Conservation (phyloP, 805 yeast species). For the Nakazawaea ishiwadae region DNA sequence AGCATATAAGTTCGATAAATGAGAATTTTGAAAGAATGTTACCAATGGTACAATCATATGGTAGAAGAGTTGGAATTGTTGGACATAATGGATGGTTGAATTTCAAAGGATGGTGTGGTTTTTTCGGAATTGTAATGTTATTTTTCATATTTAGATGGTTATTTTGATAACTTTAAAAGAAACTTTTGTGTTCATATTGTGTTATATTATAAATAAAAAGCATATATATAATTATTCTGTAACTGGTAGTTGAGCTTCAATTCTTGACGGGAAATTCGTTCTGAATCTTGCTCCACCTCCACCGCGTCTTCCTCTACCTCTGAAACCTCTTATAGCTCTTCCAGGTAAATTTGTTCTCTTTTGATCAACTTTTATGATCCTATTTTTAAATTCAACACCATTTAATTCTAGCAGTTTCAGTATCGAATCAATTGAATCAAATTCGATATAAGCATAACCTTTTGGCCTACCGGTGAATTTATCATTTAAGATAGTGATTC, state of each 20-base stretch:
- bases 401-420: slow-evolving; percentile 60
- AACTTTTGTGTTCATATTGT: too few relatives aligned
- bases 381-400: slow-evolving; percentile 61
- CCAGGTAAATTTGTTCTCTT: slow-evolving; percentile 76
- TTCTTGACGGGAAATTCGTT: too few relatives aligned
- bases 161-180: slow-evolving; percentile 15
- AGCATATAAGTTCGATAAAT: slow-evolving; percentile 28
- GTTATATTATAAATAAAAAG: too few relatives aligned
- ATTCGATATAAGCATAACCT: slow-evolving; percentile 86
- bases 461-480: slow-evolving; percentile 76
- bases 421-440: slow-evolving; percentile 62
- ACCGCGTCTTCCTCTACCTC: slow-evolving; percentile 25
- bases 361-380: slow-evolving; percentile 67
- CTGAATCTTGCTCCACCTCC: slow-evolving; percentile 16
- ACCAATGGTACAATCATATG: slow-evolving; percentile 61
- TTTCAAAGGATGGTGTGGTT: slow-evolving; percentile 16
- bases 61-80: slow-evolving; percentile 55
- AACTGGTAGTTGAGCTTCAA: too few relatives aligned
- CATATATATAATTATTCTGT: too few relatives aligned
- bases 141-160: slow-evolving; percentile 40
- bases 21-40: slow-evolving; percentile 46
- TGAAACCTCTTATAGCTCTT: slow-evolving; percentile 46
- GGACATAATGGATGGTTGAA: slow-evolving; percentile 52
- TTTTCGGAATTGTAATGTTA: slow-evolving; percentile 38
- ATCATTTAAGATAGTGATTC: slow-evolving; percentile 75